These are phyloP conservation scores for Russula olivacea DNA, from an alignment of 768 basidiomycete genomes.

Conservation along the genomic window DNA sequence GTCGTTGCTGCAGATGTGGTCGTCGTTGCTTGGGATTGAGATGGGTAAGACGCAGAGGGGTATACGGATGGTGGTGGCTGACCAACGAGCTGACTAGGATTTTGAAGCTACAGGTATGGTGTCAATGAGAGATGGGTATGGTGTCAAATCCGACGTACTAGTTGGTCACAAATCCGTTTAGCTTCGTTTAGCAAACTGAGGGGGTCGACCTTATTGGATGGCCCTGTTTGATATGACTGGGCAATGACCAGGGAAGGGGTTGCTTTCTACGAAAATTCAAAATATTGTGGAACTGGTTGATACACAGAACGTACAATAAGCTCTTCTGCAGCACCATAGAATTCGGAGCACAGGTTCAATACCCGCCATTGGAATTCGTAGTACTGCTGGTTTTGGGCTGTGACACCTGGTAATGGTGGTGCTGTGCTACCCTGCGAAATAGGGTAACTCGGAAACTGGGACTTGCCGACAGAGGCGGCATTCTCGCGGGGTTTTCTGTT, in stretches of 20 bases:
- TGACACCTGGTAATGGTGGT: constrained; percentile 37
- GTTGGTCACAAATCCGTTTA: constrained; percentile 68
- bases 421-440: constrained; percentile 28
- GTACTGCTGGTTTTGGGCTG: constrained; percentile 67
- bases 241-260: constrained; percentile 68
- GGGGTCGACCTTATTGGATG: constrained; percentile 64
- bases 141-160: constrained; percentile 41
- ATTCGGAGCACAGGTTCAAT: constrained; percentile 75
- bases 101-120: constrained; percentile 49
- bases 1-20: constrained; percentile 32
- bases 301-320: constrained; percentile 53
- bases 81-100: constrained; percentile 62
- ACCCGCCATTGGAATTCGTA: constrained; percentile 86
- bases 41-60: constrained; percentile 32
- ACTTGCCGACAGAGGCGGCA: constrained; percentile 40
- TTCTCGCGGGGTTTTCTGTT: constrained; percentile 49
- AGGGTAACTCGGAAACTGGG: constrained; percentile 29
- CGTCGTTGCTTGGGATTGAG: constrained; percentile 29
- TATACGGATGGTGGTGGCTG: constrained; percentile 60
- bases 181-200: constrained; percentile 68
- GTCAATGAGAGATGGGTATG: constrained; percentile 10
- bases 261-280: constrained; percentile 36
- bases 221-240: constrained; percentile 74
- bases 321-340: constrained; percentile 81
- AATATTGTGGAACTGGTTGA: constrained; percentile 14